Conservation (phyloP, 2,329 filamentous ascomycete genomes). For the Verticillium tricorpus region DNA sequence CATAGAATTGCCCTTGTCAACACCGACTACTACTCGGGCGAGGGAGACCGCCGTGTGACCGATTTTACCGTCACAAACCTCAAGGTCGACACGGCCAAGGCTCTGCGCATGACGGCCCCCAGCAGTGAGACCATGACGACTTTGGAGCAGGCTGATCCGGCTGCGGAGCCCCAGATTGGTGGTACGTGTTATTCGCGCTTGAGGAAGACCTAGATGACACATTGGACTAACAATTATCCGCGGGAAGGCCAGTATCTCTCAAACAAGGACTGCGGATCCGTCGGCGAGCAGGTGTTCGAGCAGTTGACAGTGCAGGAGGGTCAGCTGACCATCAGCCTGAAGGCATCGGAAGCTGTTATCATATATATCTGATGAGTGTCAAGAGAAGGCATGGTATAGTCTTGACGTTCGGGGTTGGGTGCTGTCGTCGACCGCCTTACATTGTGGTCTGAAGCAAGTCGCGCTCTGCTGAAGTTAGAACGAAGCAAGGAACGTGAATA, state of each 20-base stretch:
- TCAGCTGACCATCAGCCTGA: too few species aligned
- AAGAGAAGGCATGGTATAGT: too few species aligned
- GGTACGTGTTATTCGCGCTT: neutral
- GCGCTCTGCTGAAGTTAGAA: too few species aligned
- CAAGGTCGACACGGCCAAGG: neutral
- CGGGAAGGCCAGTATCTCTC: neutral
- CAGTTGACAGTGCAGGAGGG: too few species aligned
- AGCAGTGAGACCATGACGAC: neutral
- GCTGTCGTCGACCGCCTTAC: too few species aligned
- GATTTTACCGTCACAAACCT: neutral
- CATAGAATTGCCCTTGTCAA: slow-evolving; percentile 4
- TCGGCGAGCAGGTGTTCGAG: too few species aligned
- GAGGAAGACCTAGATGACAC: neutral
- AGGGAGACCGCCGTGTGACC: neutral
- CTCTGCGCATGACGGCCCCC: neutral
- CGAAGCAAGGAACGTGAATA: too few species aligned
- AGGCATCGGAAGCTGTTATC: too few species aligned
- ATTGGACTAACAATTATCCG: neutral
- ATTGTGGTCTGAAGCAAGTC: too few species aligned
- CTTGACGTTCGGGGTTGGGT: too few species aligned
- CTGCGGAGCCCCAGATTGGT: neutral
- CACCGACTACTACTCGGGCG: slow-evolving; percentile 7
- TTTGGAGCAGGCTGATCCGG: neutral
- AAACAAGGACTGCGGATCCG: neutral
- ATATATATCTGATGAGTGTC: too few species aligned